These are phyloP conservation scores for Pyrus bretschneideri DNA, from an alignment of 306 rosid genomes.

Conservation along the genomic window DNA sequence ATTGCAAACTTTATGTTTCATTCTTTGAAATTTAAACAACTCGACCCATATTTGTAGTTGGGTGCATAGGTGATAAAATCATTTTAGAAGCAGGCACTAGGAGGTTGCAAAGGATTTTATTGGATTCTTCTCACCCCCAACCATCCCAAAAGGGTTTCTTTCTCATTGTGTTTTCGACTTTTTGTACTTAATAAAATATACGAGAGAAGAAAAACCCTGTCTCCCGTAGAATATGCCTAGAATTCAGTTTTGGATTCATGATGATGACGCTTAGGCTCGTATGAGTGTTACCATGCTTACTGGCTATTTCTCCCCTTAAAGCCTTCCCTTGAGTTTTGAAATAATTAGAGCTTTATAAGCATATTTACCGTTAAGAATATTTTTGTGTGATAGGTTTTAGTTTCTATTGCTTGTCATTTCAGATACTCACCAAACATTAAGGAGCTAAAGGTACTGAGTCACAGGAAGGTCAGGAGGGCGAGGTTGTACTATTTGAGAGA, in stretches of 20 bases:
- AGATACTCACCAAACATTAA: constrained; percentile 95
- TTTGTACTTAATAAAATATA: background rate
- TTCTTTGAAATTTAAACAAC: background rate
- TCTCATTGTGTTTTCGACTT: background rate
- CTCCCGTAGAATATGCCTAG: background rate
- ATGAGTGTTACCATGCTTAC: background rate
- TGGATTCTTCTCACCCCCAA: background rate
- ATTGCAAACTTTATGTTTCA: background rate
- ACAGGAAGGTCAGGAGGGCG: constrained; percentile 92
- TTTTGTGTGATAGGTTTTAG: background rate
- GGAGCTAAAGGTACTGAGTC: constrained; percentile 68
- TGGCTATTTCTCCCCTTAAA: background rate
- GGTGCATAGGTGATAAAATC: background rate
- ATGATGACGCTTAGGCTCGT: background rate
- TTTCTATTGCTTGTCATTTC: constrained; percentile 16
- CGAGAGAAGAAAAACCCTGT: background rate
- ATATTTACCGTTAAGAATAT: background rate
- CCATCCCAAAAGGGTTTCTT: background rate
- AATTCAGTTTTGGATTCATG: background rate
- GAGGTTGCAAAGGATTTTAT: background rate
- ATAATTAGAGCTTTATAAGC: background rate
- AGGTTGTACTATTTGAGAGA: constrained; percentile 79
- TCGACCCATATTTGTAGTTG: background rate
- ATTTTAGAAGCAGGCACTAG: background rate
- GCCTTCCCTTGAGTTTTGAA: background rate